Percentiles rank a stretch among this genome's conserved stretches.
Conservation (phyloP, 2,329 filamentous ascomycete genomes). For the Incumbomyces delicatus region DNA sequence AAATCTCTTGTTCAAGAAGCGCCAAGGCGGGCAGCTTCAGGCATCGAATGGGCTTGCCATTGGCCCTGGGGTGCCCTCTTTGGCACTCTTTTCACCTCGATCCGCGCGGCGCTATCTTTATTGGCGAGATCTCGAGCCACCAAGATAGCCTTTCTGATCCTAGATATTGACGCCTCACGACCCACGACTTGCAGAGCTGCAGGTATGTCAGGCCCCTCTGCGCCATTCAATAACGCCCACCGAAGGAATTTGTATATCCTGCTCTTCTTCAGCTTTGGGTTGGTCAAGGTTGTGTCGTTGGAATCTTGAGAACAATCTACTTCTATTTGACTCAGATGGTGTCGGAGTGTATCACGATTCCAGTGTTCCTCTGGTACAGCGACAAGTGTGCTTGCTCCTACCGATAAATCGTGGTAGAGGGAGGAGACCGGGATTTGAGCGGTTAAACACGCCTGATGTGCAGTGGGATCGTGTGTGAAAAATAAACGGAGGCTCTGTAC, state of each 20-base stretch:
- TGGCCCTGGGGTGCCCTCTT: not conserved
- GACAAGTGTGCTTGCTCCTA: slow-evolving; percentile 32
- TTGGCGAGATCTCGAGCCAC: slow-evolving; percentile 10
- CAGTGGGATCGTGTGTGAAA: slow-evolving; percentile 36
- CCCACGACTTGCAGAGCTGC: slow-evolving; percentile 48
- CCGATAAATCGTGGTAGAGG: slow-evolving; percentile 30
- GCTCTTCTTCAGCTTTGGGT: slow-evolving; percentile 25
- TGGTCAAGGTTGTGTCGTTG: slow-evolving; percentile 1
- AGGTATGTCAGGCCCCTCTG: slow-evolving; percentile 44
- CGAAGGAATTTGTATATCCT: slow-evolving; percentile 47
- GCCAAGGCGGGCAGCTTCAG: not conserved
- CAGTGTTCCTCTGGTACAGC: slow-evolving; percentile 34
- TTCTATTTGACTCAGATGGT: slow-evolving; percentile 26
- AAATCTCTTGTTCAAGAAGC: not conserved
- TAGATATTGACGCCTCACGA: slow-evolving; percentile 38
- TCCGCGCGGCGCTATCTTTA: slow-evolving; percentile 1
- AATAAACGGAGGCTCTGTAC: slow-evolving; percentile 48
- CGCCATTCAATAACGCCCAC: slow-evolving; percentile 45
- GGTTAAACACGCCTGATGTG: slow-evolving; percentile 11
- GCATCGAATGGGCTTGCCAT: slow-evolving; percentile 6
- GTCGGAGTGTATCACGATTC: slow-evolving; percentile 30
- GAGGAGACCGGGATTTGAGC: slow-evolving; percentile 12
- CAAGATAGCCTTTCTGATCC: slow-evolving; percentile 33
- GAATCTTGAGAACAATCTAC: not conserved
- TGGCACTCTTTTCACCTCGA: slow-evolving; percentile 4